Percentiles rank a stretch among this genome's conserved stretches.
phyloP scores from a whole-genome alignment of 164 flowering plant genomes.

The Macadamia integrifolia region DNA sequence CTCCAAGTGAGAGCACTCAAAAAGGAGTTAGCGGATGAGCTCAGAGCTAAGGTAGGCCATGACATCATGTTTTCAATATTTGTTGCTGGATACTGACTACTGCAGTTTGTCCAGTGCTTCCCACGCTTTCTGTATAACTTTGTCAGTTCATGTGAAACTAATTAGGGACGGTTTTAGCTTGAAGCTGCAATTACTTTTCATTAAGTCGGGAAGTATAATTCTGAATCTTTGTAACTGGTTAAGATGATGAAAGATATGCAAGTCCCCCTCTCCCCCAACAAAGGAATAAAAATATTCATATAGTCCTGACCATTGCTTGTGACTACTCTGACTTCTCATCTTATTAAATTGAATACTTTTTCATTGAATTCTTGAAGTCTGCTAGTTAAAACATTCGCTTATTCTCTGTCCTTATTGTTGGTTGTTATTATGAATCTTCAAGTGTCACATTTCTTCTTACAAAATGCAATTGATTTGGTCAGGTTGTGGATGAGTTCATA shows the following conservation, averaged over 20 bases:
- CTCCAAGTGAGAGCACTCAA: constrained; percentile 58
- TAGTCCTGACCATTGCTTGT: background rate
- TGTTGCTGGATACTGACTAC: no score
- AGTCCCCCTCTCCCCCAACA: no score
- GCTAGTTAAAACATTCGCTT: no score
- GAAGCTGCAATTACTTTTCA: background rate
- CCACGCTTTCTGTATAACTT: background rate
- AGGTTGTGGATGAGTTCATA: constrained; percentile 76
- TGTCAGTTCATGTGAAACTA: background rate
- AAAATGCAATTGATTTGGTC: constrained; percentile 14
- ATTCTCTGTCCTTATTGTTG: background rate
- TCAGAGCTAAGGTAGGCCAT: constrained; percentile 45
- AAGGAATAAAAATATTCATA: background rate
- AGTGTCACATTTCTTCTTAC: constrained; percentile 6
- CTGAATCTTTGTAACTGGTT: no score
- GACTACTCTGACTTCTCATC: background rate
- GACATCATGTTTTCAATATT: background rate
- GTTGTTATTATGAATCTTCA: background rate
- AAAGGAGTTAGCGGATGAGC: constrained; percentile 71
- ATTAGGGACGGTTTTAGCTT: background rate
- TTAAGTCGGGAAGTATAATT: no score
- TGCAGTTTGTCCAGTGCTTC: background rate
- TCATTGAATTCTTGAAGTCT: no score
- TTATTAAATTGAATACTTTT: background rate
- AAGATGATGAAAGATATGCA: no score